Evolutionary conservation across 805 yeast genomes (phyloP).

Genomic region (Starmerella geochares): DNA sequence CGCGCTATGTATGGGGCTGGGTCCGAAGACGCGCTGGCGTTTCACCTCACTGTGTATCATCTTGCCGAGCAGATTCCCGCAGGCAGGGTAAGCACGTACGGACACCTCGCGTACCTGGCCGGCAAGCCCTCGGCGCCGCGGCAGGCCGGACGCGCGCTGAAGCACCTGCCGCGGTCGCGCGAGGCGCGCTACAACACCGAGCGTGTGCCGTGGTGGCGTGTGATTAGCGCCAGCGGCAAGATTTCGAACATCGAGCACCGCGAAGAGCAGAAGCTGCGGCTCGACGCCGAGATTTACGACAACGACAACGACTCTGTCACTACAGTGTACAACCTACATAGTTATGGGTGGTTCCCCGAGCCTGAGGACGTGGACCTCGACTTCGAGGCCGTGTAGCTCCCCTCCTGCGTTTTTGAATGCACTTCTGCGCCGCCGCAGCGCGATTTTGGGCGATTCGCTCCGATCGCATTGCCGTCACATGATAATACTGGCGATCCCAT

Average conservation of each 20-base stretch:
- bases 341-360: constrained; percentile 62
- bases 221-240: constrained; percentile 51
- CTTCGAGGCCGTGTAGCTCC: constrained; percentile 9
- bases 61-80: constrained; percentile 45
- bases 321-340: constrained; percentile 35
- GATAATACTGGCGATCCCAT: not conserved
- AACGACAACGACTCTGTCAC: constrained; percentile 23
- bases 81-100: constrained; percentile 62
- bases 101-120: constrained; percentile 59
- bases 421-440: not conserved
- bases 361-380: constrained; percentile 22
- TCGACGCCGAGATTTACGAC: constrained; percentile 40
- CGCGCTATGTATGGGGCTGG: constrained; percentile 22
- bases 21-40: constrained; percentile 43
- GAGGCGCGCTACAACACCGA: constrained; percentile 28
- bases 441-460: not conserved
- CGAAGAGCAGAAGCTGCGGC: constrained; percentile 37
- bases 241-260: constrained; percentile 46
- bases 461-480: constrained; percentile 6
- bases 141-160: constrained; percentile 64
- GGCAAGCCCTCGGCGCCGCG: constrained; percentile 57
- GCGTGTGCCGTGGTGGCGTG: constrained; percentile 74
- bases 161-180: constrained; percentile 36
- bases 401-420: too few relatives aligned
- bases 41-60: constrained; percentile 52